Percentiles rank a stretch among this genome's conserved stretches.
Evolutionary conservation across 352 stramenopile genomes (phyloP).

Genomic region (Sclerospora graminicola): DNA sequence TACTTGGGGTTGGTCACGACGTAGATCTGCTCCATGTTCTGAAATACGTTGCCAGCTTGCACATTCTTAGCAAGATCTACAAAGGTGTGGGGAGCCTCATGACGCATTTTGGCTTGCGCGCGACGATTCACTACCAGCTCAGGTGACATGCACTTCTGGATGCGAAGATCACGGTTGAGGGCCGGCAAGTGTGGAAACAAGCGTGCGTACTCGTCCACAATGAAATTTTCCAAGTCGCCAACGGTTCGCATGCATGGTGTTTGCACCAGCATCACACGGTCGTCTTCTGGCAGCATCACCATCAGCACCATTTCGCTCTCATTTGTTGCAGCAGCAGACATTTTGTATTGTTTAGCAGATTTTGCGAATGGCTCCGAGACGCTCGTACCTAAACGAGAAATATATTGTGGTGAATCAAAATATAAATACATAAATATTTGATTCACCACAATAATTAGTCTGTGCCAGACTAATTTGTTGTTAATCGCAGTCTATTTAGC

Average conservation of each 20-base stretch:
- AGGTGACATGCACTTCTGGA: constrained; percentile 61
- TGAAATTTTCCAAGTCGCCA: constrained; percentile 48
- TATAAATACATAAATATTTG: too few relatives aligned
- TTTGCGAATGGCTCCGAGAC: constrained; percentile 10
- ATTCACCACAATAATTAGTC: too few relatives aligned
- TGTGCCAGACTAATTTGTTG: too few relatives aligned
- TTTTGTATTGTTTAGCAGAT: constrained; percentile 1
- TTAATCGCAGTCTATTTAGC: too few relatives aligned
- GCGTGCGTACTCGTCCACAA: constrained; percentile 47
- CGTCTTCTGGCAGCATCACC: constrained; percentile 54
- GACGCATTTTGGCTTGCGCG: constrained; percentile 12
- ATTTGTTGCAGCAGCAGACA: constrained; percentile 19
- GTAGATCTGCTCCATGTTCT: constrained; percentile 76
- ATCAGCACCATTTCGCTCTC: constrained; percentile 57
- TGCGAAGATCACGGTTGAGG: constrained; percentile 40
- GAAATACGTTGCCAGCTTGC: constrained; percentile 63
- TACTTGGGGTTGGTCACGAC: constrained; percentile 38
- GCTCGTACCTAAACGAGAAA: constrained; percentile 19
- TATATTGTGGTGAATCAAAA: too few relatives aligned
- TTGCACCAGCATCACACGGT: constrained; percentile 58
- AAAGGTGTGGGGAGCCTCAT: constrained; percentile 39
- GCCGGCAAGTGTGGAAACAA: constrained; percentile 44
- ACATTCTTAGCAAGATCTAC: constrained; percentile 73
- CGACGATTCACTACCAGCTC: constrained; percentile 43
- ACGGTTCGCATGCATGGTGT: constrained; percentile 35